These are phyloP conservation scores for Canariomyces notabilis DNA, from an alignment of 2,329 filamentous ascomycete species.

Conservation along the genomic window DNA sequence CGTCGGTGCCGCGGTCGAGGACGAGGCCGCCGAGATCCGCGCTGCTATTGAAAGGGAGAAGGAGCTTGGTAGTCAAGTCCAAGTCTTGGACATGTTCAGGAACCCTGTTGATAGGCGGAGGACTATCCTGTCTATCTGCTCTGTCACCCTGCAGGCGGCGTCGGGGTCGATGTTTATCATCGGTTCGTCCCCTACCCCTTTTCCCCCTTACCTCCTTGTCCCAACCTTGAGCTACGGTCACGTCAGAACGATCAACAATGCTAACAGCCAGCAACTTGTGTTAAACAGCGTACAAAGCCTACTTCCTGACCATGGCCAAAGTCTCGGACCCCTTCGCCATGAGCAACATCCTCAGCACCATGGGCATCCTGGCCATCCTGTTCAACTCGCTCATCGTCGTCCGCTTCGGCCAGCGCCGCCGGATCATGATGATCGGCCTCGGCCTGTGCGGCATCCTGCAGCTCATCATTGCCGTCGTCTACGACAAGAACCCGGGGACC, in stretches of 20 bases:
- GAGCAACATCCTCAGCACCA: slow-evolving; percentile 48
- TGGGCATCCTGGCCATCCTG: slow-evolving; percentile 51
- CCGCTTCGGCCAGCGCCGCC: slow-evolving; percentile 46
- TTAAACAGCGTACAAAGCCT: slow-evolving; percentile 46
- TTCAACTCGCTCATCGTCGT: slow-evolving; percentile 50
- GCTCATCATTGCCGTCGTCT: slow-evolving; percentile 49
- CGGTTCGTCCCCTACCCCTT: slow-evolving; percentile 33
- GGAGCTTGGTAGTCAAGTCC: slow-evolving; percentile 29
- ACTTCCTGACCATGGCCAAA: slow-evolving; percentile 56
- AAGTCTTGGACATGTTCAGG: slow-evolving; percentile 43
- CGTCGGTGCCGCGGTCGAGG: slow-evolving; percentile 27
- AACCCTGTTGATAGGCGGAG: slow-evolving; percentile 49
- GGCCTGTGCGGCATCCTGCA: slow-evolving; percentile 49
- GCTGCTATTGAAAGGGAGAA: slow-evolving; percentile 33
- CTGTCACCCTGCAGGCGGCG: slow-evolving; percentile 47
- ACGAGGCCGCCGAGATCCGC: slow-evolving; percentile 36
- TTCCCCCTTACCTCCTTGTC: slow-evolving; percentile 2
- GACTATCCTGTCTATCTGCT: slow-evolving; percentile 43
- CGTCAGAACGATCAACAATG: no score
- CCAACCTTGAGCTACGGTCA: no score
- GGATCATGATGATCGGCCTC: slow-evolving; percentile 49
- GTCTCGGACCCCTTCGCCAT: slow-evolving; percentile 53
- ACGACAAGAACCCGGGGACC: slow-evolving; percentile 39
- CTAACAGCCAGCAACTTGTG: background rate
- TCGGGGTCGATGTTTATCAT: slow-evolving; percentile 54